Evolutionary conservation across 768 basidiomycete species (phyloP), one percentile per base, ranked within the genome.

Genomic region (Russula sp.): DNA sequence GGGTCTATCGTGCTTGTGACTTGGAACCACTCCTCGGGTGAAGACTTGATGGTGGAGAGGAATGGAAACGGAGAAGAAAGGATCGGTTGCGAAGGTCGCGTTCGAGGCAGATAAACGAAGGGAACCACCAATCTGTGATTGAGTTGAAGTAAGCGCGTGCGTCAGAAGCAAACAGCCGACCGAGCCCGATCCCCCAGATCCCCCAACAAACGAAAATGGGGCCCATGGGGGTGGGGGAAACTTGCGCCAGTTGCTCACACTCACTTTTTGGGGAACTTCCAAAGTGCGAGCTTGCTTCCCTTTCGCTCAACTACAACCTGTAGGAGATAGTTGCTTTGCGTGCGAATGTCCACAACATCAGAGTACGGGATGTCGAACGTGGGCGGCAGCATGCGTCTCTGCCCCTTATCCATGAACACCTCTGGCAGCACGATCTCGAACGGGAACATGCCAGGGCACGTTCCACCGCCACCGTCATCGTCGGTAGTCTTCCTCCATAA

Each of bases 11-110:
- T 69, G 34, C 77, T 76, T 13, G 74, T 71, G 7, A 77, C 69
- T 79, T 86, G 68, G 72, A 75, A 72, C 84, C 85, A 88, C 68
- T 88, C 87, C 68, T 86, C 86, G 8, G 87, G 86, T 4, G 78
- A 74, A 0, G 77, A 73, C 69, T 87, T 87, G 58, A 88, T 70
- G 3, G 80, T 79, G 0, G 80, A 79, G 62, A 85, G 76, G 68
- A 88, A 84, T 29, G 77, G 72, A 0, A 77, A 73, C 13, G 73
- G 73, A 4, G 61, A 67, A 1, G 76, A 70, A 13, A 82, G 68
- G 42, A 85, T 81, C 3, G 86, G 82, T 13, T 79, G 75, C 56
- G 76, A 75, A 0, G 87, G 78, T n/a, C 83, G 78, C 52, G 77
- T 77, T 48, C 79, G 79, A 8, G 85, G 86, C 45, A 62, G 65